Conservation (phyloP, 1,139 yeast species). For the Zygoascus hellenicus region DNA sequence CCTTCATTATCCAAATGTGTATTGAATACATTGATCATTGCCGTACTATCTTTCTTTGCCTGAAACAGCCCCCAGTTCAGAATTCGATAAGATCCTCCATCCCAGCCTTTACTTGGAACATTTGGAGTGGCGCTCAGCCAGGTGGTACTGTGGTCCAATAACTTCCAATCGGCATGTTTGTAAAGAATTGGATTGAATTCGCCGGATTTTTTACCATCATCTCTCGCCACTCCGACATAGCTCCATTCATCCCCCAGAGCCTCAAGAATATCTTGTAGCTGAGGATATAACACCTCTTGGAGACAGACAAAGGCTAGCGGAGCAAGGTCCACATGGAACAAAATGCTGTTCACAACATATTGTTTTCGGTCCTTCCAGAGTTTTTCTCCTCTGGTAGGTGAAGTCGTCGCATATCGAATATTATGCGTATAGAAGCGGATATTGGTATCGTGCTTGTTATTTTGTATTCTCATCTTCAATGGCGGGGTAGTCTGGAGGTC, state of each 20-base stretch:
- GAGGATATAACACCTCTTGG: slow-evolving; percentile 52
- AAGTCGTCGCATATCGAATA: slow-evolving; percentile 40
- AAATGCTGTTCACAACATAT: slow-evolving; percentile 40
- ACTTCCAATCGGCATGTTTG: slow-evolving; percentile 36
- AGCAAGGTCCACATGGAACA: slow-evolving; percentile 35
- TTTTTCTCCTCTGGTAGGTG: slow-evolving; percentile 35
- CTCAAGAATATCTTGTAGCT: slow-evolving; percentile 43
- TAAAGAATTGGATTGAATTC: slow-evolving; percentile 45
- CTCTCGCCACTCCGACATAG: slow-evolving; percentile 45
- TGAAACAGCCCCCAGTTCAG: slow-evolving; percentile 37
- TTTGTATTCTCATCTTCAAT: not conserved
- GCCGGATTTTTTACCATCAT: slow-evolving; percentile 42
- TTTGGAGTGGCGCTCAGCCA: slow-evolving; percentile 38
- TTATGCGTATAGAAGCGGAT: slow-evolving; percentile 47
- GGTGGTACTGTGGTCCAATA: slow-evolving; percentile 30
- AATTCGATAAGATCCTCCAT: slow-evolving; percentile 47
- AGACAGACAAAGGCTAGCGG: slow-evolving; percentile 40
- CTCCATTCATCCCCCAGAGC: slow-evolving; percentile 35
- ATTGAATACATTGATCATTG: slow-evolving; percentile 41
- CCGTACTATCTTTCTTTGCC: slow-evolving; percentile 13
- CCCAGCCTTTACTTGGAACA: slow-evolving; percentile 51
- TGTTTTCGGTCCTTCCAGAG: slow-evolving; percentile 43
- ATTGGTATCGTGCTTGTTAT: not conserved
- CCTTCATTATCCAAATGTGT: slow-evolving; percentile 59
- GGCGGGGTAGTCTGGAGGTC: not conserved